Base-by-base conservation (phyloP, 2,329 filamentous ascomycete species). In the Purpureocillium lavendulum region DNA sequence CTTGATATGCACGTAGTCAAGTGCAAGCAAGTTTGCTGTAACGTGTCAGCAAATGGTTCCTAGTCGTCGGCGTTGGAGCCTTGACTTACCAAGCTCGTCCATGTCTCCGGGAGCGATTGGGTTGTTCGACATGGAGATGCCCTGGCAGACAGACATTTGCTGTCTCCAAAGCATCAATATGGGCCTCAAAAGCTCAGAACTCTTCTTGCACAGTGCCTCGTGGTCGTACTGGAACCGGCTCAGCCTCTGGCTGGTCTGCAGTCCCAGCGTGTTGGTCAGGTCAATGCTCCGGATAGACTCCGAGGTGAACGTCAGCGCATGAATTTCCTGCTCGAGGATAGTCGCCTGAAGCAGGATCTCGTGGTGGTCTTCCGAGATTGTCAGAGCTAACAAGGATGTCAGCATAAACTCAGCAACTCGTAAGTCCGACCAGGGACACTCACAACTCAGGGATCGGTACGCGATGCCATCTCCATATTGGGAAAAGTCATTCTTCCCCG, bases 221-320 rank as follows among this genome's bases (percentile, higher is more conserved):
- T 46, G 40, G 30, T 57, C 54, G 15, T 41, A 42, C 26, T 52
- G 47, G 11, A 42, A 33, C n/a, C 48, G 52, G 37, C 52, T 48
- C 36, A 51, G 43, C 30, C 48, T 40, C 34, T 46, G 46, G 13
- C 41, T 42, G 4, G 45, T 49, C 21, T 53, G 53, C 8, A 56
- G 42, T 6, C 60, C 61, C 4, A 64, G 36, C 10, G 63, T 55
- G 35, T 73, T 70, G 13, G 64, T 67, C 26, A 77, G 53, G 45
- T 77, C 72, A 35, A 77, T 69, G 40, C 72, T 70, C 32, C 68
- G 64, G 26, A 77, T 66, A 0, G 70, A 74, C 42, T 73, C 71
- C 1, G 73, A 74, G 16, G 71, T 69, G 45, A 77, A 75, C 2
- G 73, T 58, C 15, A 78, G 54, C 1, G 73, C 70, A 35, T 77